Conservation (phyloP, 2,329 filamentous ascomycete genomes). For the Talaromyces marneffei region DNA sequence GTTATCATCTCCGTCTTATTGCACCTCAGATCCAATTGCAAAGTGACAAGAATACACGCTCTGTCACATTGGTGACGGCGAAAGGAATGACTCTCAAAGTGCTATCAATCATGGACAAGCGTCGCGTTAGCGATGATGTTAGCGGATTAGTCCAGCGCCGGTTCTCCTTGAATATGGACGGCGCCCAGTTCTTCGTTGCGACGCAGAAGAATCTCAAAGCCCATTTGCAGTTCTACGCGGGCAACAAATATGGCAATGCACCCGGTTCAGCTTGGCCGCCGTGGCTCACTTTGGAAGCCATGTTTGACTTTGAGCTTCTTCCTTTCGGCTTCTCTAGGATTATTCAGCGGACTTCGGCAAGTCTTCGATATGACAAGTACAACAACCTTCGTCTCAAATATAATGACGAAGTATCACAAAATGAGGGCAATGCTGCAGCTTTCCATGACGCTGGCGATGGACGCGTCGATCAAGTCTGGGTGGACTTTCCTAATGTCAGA, state of each 20-base stretch:
- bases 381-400: slow-evolving; percentile 96
- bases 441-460: slow-evolving; percentile 53
- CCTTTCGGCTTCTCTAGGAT: slow-evolving; percentile 98
- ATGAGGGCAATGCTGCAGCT: slow-evolving; percentile 43
- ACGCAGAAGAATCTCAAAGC: slow-evolving; percentile 87
- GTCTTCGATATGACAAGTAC: slow-evolving; percentile 94
- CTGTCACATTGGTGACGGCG: slow-evolving; percentile 91
- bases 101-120: slow-evolving; percentile 96
- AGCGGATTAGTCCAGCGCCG: slow-evolving; percentile 92
- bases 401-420: slow-evolving; percentile 80
- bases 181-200: slow-evolving; percentile 95
- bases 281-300: slow-evolving; percentile 96
- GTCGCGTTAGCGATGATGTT: slow-evolving; percentile 83
- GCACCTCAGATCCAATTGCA: slow-evolving; percentile 97
- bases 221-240: slow-evolving; percentile 86
- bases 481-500: slow-evolving; percentile 89
- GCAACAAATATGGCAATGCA: slow-evolving; percentile 83
- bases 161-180: slow-evolving; percentile 93
- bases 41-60: slow-evolving; percentile 95
- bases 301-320: slow-evolving; percentile 91
- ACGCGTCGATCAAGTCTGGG: slow-evolving; percentile 92
- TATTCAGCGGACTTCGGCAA: slow-evolving; percentile 92
- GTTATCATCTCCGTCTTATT: slow-evolving; percentile 89
- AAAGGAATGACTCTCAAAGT: slow-evolving; percentile 99
- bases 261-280: slow-evolving; percentile 87